These are phyloP conservation scores for Saturnispora kantuleensis DNA, from an alignment of 805 yeast species.

Conservation along the genomic window DNA sequence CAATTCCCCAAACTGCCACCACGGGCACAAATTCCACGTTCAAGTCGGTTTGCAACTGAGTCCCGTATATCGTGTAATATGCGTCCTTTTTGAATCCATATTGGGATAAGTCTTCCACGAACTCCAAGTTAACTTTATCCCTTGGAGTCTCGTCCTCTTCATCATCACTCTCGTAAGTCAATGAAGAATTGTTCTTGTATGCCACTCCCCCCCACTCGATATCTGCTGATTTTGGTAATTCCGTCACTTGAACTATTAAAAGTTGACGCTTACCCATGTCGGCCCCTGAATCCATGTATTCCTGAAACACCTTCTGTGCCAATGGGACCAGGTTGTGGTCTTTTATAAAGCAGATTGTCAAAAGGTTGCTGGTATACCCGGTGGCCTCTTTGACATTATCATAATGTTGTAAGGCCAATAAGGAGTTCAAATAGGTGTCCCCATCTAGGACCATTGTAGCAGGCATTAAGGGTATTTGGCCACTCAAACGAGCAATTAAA, in stretches of 20 bases:
- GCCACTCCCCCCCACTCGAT: conserved; percentile 72
- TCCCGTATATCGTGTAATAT: conserved; percentile 18
- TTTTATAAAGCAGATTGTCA: conserved; percentile 48
- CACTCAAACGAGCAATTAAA: conserved; percentile 57
- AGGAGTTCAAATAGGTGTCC: conserved; percentile 27
- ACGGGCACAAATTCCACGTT: conserved; percentile 8
- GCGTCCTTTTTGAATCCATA: conserved; percentile 19
- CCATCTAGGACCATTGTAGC: conserved; percentile 45
- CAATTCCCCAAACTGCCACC: conserved; percentile 1
- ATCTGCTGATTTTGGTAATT: conserved; percentile 52
- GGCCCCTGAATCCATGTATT: conserved; percentile 24
- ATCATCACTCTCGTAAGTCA: conserved; percentile 34
- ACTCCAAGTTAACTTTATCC: conserved; percentile 32
- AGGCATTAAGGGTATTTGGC: conserved; percentile 86
- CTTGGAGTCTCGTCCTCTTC: conserved; percentile 19
- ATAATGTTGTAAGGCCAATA: conserved; percentile 67
- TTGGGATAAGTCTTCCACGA: conserved; percentile 33
- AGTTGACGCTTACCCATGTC: conserved; percentile 24
- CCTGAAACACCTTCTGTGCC: conserved; percentile 36
- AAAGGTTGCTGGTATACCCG: conserved; percentile 34
- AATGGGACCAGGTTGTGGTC: conserved; percentile 20
- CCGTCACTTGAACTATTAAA: conserved; percentile 44
- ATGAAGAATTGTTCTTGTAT: conserved; percentile 32
- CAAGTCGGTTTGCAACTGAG: not conserved
- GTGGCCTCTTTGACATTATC: conserved; percentile 50